A percentile compares a stretch with the other conserved stretches of the same genome.
phyloP scores from a whole-genome alignment of 129 eudicot species.

The Cynara cardunculus region DNA sequence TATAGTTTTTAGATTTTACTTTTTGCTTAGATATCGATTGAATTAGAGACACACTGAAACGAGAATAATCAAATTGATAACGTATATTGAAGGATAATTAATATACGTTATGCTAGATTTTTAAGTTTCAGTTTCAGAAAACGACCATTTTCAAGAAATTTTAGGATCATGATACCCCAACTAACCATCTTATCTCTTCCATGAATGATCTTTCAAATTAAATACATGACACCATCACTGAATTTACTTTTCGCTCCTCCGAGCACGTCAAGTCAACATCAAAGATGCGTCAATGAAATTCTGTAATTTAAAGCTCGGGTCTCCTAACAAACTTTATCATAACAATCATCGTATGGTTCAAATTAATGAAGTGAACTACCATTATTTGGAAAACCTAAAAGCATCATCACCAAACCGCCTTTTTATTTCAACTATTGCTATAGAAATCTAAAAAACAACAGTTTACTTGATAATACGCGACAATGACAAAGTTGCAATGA shows the following conservation, averaged over 20 bases:
- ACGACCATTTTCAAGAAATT: not conserved
- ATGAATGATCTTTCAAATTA: not conserved
- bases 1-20: not conserved
- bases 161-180: not conserved
- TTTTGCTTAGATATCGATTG: not conserved
- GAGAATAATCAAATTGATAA: not conserved
- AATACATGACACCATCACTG: not conserved
- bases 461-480: not conserved
- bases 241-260: constrained; percentile 1
- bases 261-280: constrained; percentile 5
- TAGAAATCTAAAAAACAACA: not conserved
- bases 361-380: not conserved
- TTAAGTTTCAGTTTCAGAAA: not conserved
- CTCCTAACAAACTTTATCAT: not conserved
- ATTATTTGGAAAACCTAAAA: not conserved
- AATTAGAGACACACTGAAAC: not conserved
- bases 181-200: not conserved
- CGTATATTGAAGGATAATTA: not conserved
- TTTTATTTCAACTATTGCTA: not conserved
- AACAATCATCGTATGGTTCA: not conserved
- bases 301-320: constrained; percentile 3
- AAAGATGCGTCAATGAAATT: not conserved
- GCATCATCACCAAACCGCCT: not conserved
- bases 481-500: not conserved
- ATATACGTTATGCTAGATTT: not conserved